A percentile compares a stretch with the other conserved stretches of the same genome.
These are phyloP conservation scores for Sphaerulina populicola DNA, from an alignment of 2,329 filamentous ascomycete species.

Conservation along the genomic window DNA sequence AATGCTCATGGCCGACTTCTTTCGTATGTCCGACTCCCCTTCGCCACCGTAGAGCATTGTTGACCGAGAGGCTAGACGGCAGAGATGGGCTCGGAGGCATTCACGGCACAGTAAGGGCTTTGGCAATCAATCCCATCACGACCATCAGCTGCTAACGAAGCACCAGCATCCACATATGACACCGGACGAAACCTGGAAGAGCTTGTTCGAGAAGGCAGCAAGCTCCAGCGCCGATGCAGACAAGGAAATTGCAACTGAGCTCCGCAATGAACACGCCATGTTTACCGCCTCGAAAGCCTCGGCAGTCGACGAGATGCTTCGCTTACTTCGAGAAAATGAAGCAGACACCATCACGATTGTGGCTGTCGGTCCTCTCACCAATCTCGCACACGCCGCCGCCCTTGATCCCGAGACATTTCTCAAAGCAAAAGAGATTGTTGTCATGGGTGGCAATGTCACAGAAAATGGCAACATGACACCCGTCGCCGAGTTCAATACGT, in stretches of 20 bases:
- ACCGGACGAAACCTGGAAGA: slow-evolving; percentile 42
- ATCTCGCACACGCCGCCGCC: slow-evolving; percentile 77
- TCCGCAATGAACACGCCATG: slow-evolving; percentile 37
- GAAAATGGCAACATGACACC: slow-evolving; percentile 73
- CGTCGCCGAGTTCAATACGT: slow-evolving; percentile 89
- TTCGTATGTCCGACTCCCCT: slow-evolving; percentile 53
- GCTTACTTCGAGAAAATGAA: slow-evolving; percentile 72
- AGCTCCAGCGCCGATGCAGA: slow-evolving; percentile 27
- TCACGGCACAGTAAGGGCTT: slow-evolving; percentile 35
- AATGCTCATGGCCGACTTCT: slow-evolving; percentile 61
- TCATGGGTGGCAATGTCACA: slow-evolving; percentile 86
- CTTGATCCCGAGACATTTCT: slow-evolving; percentile 86
- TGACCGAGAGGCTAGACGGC: slow-evolving; percentile 35
- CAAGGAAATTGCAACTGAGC: slow-evolving; percentile 32
- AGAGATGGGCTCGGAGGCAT: slow-evolving; percentile 44
- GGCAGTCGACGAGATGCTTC: slow-evolving; percentile 82
- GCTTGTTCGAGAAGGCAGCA: slow-evolving; percentile 36
- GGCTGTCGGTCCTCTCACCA: slow-evolving; percentile 86
- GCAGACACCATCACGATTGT: slow-evolving; percentile 77
- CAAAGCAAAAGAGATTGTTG: slow-evolving; percentile 77
- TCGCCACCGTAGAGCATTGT: not conserved
- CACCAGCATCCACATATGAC: slow-evolving; percentile 42
- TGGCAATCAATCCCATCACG: not conserved
- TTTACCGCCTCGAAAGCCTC: slow-evolving; percentile 69
- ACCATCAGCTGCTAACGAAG: not conserved